These are phyloP conservation scores for Rhizopogon vinicolor DNA, from an alignment of 768 basidiomycete species.

Conservation along the genomic window DNA sequence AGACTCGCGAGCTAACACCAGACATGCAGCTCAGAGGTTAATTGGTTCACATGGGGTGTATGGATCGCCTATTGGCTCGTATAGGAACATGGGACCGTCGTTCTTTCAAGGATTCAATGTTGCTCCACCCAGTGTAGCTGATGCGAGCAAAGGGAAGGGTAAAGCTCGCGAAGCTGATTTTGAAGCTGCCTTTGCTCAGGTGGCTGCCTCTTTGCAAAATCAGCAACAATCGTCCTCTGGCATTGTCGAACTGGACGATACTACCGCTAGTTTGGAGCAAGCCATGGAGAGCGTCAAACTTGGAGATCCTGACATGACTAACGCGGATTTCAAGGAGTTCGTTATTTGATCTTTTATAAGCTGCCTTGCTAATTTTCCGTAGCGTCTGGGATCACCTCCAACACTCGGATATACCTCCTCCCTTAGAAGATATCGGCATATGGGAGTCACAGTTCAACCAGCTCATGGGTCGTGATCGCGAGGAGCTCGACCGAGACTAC, in stretches of 20 bases:
- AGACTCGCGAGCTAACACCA: background rate
- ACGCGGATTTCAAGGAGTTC: slow-evolving; percentile 51
- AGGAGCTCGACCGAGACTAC: slow-evolving; percentile 62
- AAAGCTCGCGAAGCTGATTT: slow-evolving; percentile 77
- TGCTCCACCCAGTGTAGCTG: slow-evolving; percentile 16
- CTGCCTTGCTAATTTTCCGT: slow-evolving; percentile 3
- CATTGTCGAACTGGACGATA: slow-evolving; percentile 52
- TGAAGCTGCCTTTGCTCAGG: slow-evolving; percentile 78
- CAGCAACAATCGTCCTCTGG: slow-evolving; percentile 38
- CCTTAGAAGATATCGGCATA: slow-evolving; percentile 61
- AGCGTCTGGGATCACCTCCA: slow-evolving; percentile 65
- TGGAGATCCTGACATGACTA: slow-evolving; percentile 24
- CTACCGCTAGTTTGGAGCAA: slow-evolving; percentile 34
- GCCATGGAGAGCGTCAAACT: slow-evolving; percentile 32
- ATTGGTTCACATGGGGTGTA: slow-evolving; percentile 30
- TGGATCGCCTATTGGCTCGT: slow-evolving; percentile 26
- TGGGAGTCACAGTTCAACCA: slow-evolving; percentile 86
- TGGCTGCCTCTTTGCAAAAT: slow-evolving; percentile 45
- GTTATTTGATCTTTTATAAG: slow-evolving; percentile 15
- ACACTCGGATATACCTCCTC: slow-evolving; percentile 52
- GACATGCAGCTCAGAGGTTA: slow-evolving; percentile 30
- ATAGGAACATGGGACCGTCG: slow-evolving; percentile 21
- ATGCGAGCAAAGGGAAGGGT: slow-evolving; percentile 60
- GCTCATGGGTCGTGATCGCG: slow-evolving; percentile 63
- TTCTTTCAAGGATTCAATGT: slow-evolving; percentile 29